These are phyloP conservation scores for Neolentinus lepideus DNA, from an alignment of 1,284 basidiomycete genomes.

Conservation along the genomic window DNA sequence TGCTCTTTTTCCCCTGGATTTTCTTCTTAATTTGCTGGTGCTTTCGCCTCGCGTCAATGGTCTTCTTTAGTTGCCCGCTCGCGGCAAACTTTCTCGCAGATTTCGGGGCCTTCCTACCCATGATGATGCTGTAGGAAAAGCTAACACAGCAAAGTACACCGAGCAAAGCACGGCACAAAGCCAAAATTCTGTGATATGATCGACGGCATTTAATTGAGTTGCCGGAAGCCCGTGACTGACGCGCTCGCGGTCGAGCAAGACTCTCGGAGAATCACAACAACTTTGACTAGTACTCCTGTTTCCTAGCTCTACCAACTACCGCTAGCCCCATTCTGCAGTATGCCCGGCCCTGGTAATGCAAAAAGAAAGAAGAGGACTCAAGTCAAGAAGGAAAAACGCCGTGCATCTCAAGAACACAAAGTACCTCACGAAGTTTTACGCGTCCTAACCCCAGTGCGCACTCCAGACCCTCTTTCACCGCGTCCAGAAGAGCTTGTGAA, in stretches of 20 bases:
- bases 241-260: not conserved
- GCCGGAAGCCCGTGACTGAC: not conserved
- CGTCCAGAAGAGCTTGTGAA: slow-evolving; percentile 8
- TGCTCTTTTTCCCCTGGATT: slow-evolving; percentile 48
- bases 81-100: slow-evolving; percentile 83
- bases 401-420: slow-evolving; percentile 10
- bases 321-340: slow-evolving; percentile 10
- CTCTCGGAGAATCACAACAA: no score
- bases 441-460: slow-evolving; percentile 4
- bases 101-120: slow-evolving; percentile 64
- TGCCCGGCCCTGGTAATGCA: slow-evolving; percentile 42
- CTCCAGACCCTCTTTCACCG: not conserved
- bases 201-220: not conserved
- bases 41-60: slow-evolving; percentile 73
- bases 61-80: slow-evolving; percentile 81
- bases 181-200: not conserved
- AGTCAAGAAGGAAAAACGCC: slow-evolving; percentile 24
- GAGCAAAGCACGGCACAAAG: no score
- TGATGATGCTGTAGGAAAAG: slow-evolving; percentile 18
- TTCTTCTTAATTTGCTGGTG: slow-evolving; percentile 71
- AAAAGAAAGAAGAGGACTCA: slow-evolving; percentile 32
- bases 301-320: no score
- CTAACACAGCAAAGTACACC: no score
- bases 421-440: not conserved
- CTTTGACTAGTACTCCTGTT: no score